Percentiles rank a stretch among this genome's conserved stretches.
Conservation (phyloP, 805 yeast species). For the Yamadazyma phyllophila region DNA sequence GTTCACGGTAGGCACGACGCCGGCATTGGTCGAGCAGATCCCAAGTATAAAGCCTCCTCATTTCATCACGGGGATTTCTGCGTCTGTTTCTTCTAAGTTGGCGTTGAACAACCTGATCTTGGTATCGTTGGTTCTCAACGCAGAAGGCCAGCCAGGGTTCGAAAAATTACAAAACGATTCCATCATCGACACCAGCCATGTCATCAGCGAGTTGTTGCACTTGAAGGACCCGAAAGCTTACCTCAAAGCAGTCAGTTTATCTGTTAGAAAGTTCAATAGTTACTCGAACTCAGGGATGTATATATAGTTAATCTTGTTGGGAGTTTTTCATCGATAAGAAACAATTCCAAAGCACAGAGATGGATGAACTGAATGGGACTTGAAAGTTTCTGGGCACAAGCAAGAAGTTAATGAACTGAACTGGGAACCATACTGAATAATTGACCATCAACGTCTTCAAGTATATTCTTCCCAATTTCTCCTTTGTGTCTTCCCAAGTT, state of each 20-base stretch:
- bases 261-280: conserved; percentile 23
- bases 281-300: conserved; percentile 30
- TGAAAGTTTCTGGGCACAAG: conserved; percentile 71
- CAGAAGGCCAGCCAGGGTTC: conserved; percentile 63
- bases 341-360: conserved; percentile 94
- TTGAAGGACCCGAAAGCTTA: conserved; percentile 9
- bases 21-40: conserved; percentile 6
- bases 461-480: conserved; percentile 65
- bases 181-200: conserved; percentile 31
- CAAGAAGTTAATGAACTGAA: conserved; percentile 72
- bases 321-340: conserved; percentile 77
- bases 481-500: conserved; percentile 57
- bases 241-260: conserved; percentile 16
- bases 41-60: conserved; percentile 56
- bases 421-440: conserved; percentile 79
- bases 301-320: conserved; percentile 14
- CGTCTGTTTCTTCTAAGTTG: conserved; percentile 37
- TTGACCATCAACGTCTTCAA: conserved; percentile 65
- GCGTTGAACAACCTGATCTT: conserved; percentile 5
- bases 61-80: conserved; percentile 56
- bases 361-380: conserved; percentile 83
- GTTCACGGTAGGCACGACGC: conserved; percentile 8
- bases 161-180: conserved; percentile 51
- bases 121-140: conserved; percentile 38
- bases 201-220: conserved; percentile 14